phyloP scores from a whole-genome alignment of 352 stramenopile species.

The Albugo laibachii region DNA sequence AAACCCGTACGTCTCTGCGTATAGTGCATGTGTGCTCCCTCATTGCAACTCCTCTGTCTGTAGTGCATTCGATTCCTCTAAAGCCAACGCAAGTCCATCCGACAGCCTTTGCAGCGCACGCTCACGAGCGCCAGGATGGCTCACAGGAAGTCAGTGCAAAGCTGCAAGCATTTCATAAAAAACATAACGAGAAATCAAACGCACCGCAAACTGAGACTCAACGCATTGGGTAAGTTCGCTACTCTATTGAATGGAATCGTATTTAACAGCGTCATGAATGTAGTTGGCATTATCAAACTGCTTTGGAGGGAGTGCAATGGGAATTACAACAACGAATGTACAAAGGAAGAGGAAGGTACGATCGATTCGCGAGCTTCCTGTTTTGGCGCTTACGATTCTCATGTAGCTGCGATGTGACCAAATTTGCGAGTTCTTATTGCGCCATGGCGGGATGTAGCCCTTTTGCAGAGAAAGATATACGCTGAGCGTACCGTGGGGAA shows the following conservation, averaged over 20 bases:
- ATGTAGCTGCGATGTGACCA: slow-evolving; percentile 56
- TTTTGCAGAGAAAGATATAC: slow-evolving; percentile 69
- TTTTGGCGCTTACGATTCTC: background rate
- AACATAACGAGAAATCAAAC: slow-evolving; percentile 34
- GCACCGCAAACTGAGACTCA: slow-evolving; percentile 58
- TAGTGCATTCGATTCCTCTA: slow-evolving; percentile 54
- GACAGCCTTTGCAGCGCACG: slow-evolving; percentile 33
- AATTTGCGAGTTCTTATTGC: slow-evolving; percentile 68
- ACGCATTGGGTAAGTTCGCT: slow-evolving; percentile 26
- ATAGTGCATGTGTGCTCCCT: background rate
- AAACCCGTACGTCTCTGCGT: slow-evolving; percentile 24
- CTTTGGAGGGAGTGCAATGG: slow-evolving; percentile 32
- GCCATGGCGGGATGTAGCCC: slow-evolving; percentile 72
- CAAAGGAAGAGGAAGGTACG: slow-evolving; percentile 57
- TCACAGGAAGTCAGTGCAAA: slow-evolving; percentile 19
- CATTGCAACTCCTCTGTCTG: background rate
- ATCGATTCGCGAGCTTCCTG: background rate
- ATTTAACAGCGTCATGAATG: background rate
- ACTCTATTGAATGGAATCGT: background rate
- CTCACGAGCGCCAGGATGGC: slow-evolving; percentile 25
- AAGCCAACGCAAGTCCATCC: slow-evolving; percentile 63
- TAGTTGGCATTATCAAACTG: slow-evolving; percentile 59
- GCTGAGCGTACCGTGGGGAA: slow-evolving; percentile 9
- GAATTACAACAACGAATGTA: slow-evolving; percentile 70
- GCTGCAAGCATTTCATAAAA: slow-evolving; percentile 40